Base-by-base conservation (phyloP, 139 green algal species). In the Microglena sp. region DNA sequence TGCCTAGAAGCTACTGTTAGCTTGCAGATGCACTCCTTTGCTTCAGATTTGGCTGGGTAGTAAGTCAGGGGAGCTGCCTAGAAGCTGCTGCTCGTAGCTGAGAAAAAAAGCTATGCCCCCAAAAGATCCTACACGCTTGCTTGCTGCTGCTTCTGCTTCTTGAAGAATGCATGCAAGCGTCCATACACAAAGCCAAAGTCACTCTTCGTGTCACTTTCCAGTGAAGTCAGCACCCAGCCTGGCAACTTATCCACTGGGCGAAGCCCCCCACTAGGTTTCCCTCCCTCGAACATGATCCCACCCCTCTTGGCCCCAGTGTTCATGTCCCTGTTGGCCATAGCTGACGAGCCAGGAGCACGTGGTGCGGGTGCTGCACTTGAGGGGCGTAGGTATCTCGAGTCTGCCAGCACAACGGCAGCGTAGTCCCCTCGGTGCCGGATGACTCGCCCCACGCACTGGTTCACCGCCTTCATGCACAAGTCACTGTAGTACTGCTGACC, bases 391-490 rank as follows among this genome's bases (percentile, higher is more conserved):
- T 95, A 98, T 1, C 91, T 67, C 1, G 21, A 33, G 62, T 98
- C 93, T n/a, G 79, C 82, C 29, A 99, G 72, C 15, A 99, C 32
- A 4, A 98, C 78, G 0, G 85, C 80, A 2, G 93, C 93, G 66
- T 95, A 96, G 71, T 99, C 93, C 6, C 43, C 60, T 4, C 74
- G 32, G 65, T 95, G 87, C 4, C 87, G 73, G 33, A 93, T 93
- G 44, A 88, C 92, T 0, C 92, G 73, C 27, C 93, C 93, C 1
- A 99, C 82, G 62, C 83, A 91, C 83, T 98, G 93, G 73, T 99
- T 99, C 11, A 99, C 92, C 0, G 87, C 89, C 50, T 86, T 83
- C 62, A 86, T 81, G 72, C 83, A 89, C 54, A 94, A 68, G 55
- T 90, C 86, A 40, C 91, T 78, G 66, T 97, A 97, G 45, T 94